A percentile compares a stretch with the other conserved stretches of the same genome.
Evolutionary conservation across 2,329 filamentous ascomycete genomes (phyloP).

Genomic region (Pseudogymnoascus sp.): DNA sequence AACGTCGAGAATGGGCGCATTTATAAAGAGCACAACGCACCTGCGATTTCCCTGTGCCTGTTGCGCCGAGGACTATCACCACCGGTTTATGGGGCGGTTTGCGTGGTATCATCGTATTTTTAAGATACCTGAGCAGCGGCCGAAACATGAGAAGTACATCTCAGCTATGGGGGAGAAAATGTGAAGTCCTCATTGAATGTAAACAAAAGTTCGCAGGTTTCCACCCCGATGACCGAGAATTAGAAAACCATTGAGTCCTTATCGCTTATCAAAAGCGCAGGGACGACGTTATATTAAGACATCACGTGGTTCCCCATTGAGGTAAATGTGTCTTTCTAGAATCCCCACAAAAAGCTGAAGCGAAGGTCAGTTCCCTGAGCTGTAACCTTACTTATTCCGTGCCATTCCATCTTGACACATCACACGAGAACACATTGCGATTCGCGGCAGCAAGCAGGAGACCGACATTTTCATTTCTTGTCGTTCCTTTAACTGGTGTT

Average conservation of each 20-base stretch:
- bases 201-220: conserved; percentile 16
- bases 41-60: conserved; percentile 88
- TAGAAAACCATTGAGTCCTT: not conserved
- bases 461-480: conserved; percentile 12
- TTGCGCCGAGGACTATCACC: conserved; percentile 78
- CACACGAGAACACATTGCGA: conserved; percentile 13
- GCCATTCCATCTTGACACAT: conserved; percentile 10
- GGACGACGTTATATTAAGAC: conserved; percentile 4
- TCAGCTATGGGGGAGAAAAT: not conserved
- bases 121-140: conserved; percentile 8
- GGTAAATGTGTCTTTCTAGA: conserved; percentile 7
- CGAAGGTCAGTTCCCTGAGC: conserved; percentile 8
- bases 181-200: not conserved
- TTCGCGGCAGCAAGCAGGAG: conserved; percentile 8
- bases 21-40: conserved; percentile 34
- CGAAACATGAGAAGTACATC: conserved; percentile 4
- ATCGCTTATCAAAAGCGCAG: conserved; percentile 4
- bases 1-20: conserved; percentile 9
- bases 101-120: conserved; percentile 17
- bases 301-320: conserved; percentile 9
- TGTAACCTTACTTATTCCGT: conserved; percentile 7
- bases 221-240: conserved; percentile 5
- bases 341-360: conserved; percentile 8
- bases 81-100: conserved; percentile 48
- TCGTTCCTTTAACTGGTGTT: conserved; percentile 23